Evolutionary conservation across 805 yeast genomes (phyloP), one percentile per base, ranked within the genome.

Genomic region (Saturnispora ahearnii): DNA sequence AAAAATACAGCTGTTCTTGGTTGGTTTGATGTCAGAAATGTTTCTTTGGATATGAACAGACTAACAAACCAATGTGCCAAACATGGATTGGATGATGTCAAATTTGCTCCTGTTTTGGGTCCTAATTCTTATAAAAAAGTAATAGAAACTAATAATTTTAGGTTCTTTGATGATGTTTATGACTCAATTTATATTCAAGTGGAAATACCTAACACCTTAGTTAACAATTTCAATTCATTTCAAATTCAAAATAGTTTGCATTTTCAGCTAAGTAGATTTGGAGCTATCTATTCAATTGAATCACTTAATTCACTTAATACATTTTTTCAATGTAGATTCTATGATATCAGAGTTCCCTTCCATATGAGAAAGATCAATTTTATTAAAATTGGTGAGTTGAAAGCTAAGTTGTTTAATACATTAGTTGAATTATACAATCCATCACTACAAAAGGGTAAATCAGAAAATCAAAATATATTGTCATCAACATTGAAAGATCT

Each of bases 301-400:
- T 40, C 48, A 13, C 12, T 48, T 7, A 42, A 52, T 6, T 43
- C 50, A 8, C 50, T 48, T n/a, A 29, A 28, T 21, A 29, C 21
- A 11, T 52, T 51, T 22, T 64, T 61, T 44, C 46, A 57, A 37
- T 66, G 71, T 44, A 62, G 61, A 18, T 69, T 58, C 52, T 67
- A 53, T 48, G 72, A 69, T 49, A 53, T 68, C 22, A 59, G 72
- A 38, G 59, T 67, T 18, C 62, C 72, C 2, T 63, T 68, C 42
- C 56, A 59, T 21, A 63, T 69, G 4, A 58, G 55, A 22, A 60
- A 60, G 36, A 21, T 53, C 3, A 33, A 50, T 6, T 41, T 41
- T 5, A 37, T 52, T 1, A 48, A 38, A 5, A 33, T 57, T 11
- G 53, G 53, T 4, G 40, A 34, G 12, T 51, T 34, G 40, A 53